Conservation (phyloP, 2,329 filamentous ascomycete species). For the Clarireedia monteithiana region DNA sequence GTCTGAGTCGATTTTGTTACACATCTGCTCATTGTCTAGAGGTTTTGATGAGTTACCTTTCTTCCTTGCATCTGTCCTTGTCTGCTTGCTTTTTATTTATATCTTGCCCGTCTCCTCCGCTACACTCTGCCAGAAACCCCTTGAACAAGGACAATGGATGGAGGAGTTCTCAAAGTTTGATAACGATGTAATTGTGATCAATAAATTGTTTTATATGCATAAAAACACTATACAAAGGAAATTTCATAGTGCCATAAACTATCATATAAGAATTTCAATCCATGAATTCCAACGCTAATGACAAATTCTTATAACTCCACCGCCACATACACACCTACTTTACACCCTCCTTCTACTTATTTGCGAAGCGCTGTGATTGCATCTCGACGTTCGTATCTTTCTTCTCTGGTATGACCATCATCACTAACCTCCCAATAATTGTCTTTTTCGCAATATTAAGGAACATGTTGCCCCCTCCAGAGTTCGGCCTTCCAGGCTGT, state of each 20-base stretch:
- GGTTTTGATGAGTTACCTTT: too few relatives aligned
- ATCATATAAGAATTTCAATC: background rate
- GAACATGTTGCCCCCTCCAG: slow-evolving; percentile 2
- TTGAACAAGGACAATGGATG: too few relatives aligned
- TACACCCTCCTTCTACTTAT: too few relatives aligned
- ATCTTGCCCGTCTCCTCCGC: too few relatives aligned
- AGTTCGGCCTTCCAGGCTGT: background rate
- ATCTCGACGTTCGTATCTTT: slow-evolving; percentile 2
- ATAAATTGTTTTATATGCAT: background rate
- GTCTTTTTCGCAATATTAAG: slow-evolving; percentile 22
- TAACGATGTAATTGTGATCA: too few relatives aligned
- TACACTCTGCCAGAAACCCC: too few relatives aligned
- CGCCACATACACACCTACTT: background rate
- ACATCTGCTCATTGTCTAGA: too few relatives aligned
- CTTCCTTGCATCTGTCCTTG: too few relatives aligned
- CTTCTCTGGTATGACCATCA: slow-evolving; percentile 3
- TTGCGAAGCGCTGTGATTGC: background rate
- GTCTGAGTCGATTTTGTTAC: too few relatives aligned
- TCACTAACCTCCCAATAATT: slow-evolving; percentile 24
- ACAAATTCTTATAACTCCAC: background rate
- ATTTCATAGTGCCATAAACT: background rate
- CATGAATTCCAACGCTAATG: background rate
- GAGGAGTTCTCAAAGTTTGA: too few relatives aligned
- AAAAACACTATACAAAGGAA: background rate
- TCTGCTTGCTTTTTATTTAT: too few relatives aligned